These are phyloP conservation scores for Anthracocystis panici-leucophaei DNA, from an alignment of 1,284 basidiomycete species.

Conservation along the genomic window DNA sequence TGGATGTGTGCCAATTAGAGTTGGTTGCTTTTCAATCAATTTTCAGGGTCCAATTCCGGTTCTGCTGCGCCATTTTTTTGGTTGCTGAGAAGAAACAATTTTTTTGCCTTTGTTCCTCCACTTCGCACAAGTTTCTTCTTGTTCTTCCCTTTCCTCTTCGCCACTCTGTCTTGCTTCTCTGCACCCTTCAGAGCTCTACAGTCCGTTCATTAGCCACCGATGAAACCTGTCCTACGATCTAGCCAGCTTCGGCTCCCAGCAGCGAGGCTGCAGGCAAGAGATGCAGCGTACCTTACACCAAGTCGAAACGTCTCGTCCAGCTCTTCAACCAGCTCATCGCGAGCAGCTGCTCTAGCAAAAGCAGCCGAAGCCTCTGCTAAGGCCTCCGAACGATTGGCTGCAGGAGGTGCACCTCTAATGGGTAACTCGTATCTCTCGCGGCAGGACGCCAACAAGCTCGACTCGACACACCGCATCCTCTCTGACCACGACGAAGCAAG, in stretches of 20 bases:
- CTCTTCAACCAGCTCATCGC: constrained; percentile 26
- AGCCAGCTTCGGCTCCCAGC: not conserved
- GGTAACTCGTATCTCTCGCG: constrained; percentile 23
- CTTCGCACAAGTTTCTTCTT: constrained; percentile 2
- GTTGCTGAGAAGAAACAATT: constrained; percentile 1
- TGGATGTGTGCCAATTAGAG: constrained; percentile 9
- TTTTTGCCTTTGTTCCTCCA: constrained; percentile 17
- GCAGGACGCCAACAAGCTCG: constrained; percentile 18
- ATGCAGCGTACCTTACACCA: constrained; percentile 6
- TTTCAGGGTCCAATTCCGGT: constrained; percentile 10
- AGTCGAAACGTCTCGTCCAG: constrained; percentile 20
- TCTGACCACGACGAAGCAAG: constrained; percentile 17
- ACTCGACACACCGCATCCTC: constrained; percentile 3
- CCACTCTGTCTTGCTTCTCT: constrained; percentile 3
- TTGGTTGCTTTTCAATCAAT: constrained; percentile 13
- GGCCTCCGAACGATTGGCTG: constrained; percentile 29
- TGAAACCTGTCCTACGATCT: constrained; percentile 25
- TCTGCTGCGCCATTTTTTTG: not conserved
- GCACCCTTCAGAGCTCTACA: not conserved
- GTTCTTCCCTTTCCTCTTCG: not conserved
- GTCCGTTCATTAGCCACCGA: not conserved
- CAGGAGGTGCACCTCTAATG: constrained; percentile 21
- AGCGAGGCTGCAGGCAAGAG: not conserved
- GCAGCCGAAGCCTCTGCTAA: constrained; percentile 42
- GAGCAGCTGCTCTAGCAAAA: constrained; percentile 42